phyloP scores from a whole-genome alignment of 257 asterid genomes.

The Thymus quinquecostatus region DNA sequence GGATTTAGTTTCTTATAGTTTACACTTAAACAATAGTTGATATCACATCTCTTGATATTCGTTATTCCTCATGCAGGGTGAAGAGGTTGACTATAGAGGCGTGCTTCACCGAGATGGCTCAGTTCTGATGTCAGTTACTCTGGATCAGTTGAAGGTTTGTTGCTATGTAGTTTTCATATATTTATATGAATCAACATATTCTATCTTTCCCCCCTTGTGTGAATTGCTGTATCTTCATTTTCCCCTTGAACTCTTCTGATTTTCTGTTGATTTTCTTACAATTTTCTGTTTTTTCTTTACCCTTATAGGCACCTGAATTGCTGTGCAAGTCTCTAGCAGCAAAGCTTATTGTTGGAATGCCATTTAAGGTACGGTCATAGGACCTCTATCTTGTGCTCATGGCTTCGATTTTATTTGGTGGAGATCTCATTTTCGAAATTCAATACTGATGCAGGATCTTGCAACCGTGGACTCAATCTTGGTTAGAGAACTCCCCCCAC shows the following conservation, averaged over 20 bases:
- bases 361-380: conserved; percentile 68
- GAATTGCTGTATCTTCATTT: no score
- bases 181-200: conserved; percentile 8
- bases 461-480: conserved; percentile 98
- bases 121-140: conserved; percentile 88
- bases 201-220: neutral
- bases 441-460: conserved; percentile 61
- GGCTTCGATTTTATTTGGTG: conserved; percentile 24
- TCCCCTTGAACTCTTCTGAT: neutral
- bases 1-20: conserved; percentile 22
- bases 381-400: conserved; percentile 22
- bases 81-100: conserved; percentile 95
- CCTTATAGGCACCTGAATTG: conserved; percentile 80
- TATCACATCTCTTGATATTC: conserved; percentile 27
- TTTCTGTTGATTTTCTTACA: conserved; percentile 15
- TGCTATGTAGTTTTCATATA: conserved; percentile 13
- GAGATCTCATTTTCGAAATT: conserved; percentile 26
- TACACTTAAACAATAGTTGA: conserved; percentile 5
- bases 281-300: conserved; percentile 5
- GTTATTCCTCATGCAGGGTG: conserved; percentile 62
- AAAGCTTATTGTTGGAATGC: conserved; percentile 93
- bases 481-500: conserved; percentile 87
- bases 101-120: conserved; percentile 99
- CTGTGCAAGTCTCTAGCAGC: conserved; percentile 87
- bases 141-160: conserved; percentile 90